phyloP scores from a whole-genome alignment of 2,329 filamentous ascomycete species.

The Exophiala dermatitidis region DNA sequence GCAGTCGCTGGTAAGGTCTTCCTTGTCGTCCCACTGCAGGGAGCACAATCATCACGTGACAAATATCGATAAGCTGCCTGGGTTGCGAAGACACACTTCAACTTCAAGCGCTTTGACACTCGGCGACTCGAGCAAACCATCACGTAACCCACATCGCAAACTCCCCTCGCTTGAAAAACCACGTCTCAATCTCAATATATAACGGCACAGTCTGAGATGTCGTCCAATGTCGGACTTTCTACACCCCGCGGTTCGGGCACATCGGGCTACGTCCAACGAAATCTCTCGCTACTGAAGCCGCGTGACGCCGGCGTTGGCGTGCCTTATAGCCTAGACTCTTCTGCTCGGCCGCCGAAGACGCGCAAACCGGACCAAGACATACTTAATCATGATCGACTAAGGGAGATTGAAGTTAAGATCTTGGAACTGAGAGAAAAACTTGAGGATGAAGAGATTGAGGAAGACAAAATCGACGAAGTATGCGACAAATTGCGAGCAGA shows the following conservation, averaged over 20 bases:
- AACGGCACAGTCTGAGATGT: constrained; percentile 52
- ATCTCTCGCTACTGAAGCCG: constrained; percentile 77
- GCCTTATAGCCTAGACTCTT: constrained; percentile 51
- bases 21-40: no score
- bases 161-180: no score
- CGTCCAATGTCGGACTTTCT: constrained; percentile 90
- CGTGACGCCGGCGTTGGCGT: constrained; percentile 62
- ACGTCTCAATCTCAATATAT: no score
- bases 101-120: no score
- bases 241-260: constrained; percentile 93
- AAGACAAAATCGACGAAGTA: constrained; percentile 80
- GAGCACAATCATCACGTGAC: no score
- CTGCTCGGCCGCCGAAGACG: constrained; percentile 43
- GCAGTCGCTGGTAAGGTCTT: no score
- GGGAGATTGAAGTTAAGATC: constrained; percentile 86
- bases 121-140: no score
- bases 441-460: constrained; percentile 72
- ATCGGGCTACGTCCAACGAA: constrained; percentile 95
- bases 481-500: constrained; percentile 61
- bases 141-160: no score
- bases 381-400: constrained; percentile 85
- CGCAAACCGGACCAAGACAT: constrained; percentile 87
- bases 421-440: constrained; percentile 82
- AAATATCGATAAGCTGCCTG: no score
- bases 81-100: no score